These are phyloP conservation scores for Xylariaceae sp. DNA, from an alignment of 2,329 filamentous ascomycete species.

Conservation along the genomic window DNA sequence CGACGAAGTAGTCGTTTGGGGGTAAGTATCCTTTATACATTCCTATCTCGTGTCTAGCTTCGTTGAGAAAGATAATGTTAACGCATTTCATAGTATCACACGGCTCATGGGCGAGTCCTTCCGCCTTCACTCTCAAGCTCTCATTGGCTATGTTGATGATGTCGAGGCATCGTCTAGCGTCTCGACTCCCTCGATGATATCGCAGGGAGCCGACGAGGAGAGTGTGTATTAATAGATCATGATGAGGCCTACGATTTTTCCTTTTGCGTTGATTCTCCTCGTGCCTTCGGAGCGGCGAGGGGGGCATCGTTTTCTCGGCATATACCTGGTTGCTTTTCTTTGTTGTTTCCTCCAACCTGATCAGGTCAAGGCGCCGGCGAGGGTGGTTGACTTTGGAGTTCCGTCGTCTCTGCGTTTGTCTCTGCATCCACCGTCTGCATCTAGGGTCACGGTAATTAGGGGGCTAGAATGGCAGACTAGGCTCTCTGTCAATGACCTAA, in stretches of 20 bases:
- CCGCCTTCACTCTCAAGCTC: constrained; percentile 90
- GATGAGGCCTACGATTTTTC: constrained; percentile 51
- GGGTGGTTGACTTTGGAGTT: constrained; percentile 29
- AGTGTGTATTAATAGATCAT: constrained; percentile 60
- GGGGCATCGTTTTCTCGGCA: constrained; percentile 40
- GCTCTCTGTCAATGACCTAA: constrained; percentile 29
- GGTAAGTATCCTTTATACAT: constrained; percentile 60
- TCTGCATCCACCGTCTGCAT: constrained; percentile 35
- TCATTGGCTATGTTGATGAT: constrained; percentile 91
- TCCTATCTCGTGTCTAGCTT: too few species aligned
- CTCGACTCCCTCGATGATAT: constrained; percentile 68
- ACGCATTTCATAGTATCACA: constrained; percentile 62
- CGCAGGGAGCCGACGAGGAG: constrained; percentile 66
- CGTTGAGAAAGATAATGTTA: constrained; percentile 58
- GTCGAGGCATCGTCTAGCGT: constrained; percentile 65
- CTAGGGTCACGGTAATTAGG: constrained; percentile 31
- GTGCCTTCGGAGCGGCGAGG: constrained; percentile 21
- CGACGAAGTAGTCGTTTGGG: constrained; percentile 98
- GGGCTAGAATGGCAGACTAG: constrained; percentile 29
- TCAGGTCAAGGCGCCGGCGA: constrained; percentile 28
- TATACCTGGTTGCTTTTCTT: constrained; percentile 42
- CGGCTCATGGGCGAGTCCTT: constrained; percentile 98
- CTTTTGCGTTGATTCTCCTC: constrained; percentile 29
- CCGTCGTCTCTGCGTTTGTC: constrained; percentile 26
- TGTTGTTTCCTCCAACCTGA: constrained; percentile 27